Conservation (phyloP, 176 grass and related monocot genomes). For the Miscanthus lutarioriparius region DNA sequence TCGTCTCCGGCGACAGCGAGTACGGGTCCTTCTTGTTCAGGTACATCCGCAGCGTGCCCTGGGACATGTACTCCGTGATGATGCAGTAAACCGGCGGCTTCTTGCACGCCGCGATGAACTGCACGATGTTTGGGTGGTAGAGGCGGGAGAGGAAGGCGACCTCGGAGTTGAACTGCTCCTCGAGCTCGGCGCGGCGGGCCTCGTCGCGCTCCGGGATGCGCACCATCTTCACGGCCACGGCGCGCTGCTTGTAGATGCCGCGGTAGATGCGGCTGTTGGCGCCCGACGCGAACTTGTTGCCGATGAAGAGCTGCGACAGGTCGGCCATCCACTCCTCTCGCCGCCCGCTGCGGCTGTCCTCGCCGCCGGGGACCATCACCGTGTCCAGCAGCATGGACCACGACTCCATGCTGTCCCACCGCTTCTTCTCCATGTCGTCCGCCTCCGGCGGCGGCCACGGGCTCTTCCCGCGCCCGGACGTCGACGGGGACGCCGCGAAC, state of each 20-base stretch:
- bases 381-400: constrained; percentile 94
- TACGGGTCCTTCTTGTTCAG: constrained; percentile 98
- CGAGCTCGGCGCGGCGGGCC: constrained; percentile 54
- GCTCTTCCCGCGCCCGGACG: constrained; percentile 34
- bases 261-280: constrained; percentile 97
- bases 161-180: constrained; percentile 97
- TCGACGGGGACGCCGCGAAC: constrained; percentile 42
- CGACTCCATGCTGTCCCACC: constrained; percentile 98
- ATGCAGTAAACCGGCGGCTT: constrained; percentile 98
- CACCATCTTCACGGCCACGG: constrained; percentile 93
- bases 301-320: constrained; percentile 93
- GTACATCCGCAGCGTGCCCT: constrained; percentile 98
- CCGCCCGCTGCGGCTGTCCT: constrained; percentile 21
- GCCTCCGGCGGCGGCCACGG: constrained; percentile 43
- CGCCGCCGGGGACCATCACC: constrained; percentile 26
- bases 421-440: constrained; percentile 98
- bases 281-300: constrained; percentile 95
- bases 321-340: constrained; percentile 98
- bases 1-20: constrained; percentile 88
- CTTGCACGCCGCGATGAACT: constrained; percentile 96
- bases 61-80: constrained; percentile 99
- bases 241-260: constrained; percentile 93
- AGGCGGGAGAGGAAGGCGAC: constrained; percentile 89
- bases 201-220: constrained; percentile 97
- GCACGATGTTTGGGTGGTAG: constrained; percentile 92